Base-by-base conservation (phyloP, 2,329 filamentous ascomycete species). In the Aureobasidium sp. region DNA sequence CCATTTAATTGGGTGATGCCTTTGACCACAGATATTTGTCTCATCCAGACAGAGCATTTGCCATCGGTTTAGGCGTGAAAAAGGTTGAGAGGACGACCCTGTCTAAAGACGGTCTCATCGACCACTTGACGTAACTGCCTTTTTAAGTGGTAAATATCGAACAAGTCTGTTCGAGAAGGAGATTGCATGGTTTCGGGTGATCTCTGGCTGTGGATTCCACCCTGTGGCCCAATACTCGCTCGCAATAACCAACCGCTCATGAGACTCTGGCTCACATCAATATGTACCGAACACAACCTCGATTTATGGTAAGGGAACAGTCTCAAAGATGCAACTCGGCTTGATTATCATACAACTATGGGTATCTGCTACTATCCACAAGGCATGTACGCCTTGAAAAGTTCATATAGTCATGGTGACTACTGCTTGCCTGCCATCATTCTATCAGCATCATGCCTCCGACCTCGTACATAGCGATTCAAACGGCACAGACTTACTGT, bases 361-460 rank as follows among this genome's bases (percentile, higher is more conserved):
- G 33, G n/a, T 45, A 45, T 47, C 39, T 58, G 39, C 29, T 45
- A 27, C 53, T 45, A 45, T 27, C 17, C 45, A 33, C 6, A 15
- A 45, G 33, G 3, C 33, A 6, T 22, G 31, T 17, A 42, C 8
- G 50, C 15, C 50, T 42, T 31, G 50, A 40, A 24, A 17, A 8
- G 24, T 24, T 19, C 29, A 14, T 47, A 45, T 35, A 29, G 47
- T 35, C 54, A 35, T 24, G 40, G 17, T 52, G 0, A 31, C 7
- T n/a, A 48, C 24, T 59, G 58, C 45, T 62, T 62, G 31, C 45
- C 61, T 62, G 53, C 8, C 27, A 35, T 22, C n/a, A 22, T 31
- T 7, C 3, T 3, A 24, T 60, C 12, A 60, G 47, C 47, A 50
- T 42, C 14, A 40, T 14, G 12, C n/a, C 27, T 22, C 40, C 9